Evolutionary conservation across 2,329 filamentous ascomycete genomes (phyloP).

Genomic region (Metarhizium humberi): DNA sequence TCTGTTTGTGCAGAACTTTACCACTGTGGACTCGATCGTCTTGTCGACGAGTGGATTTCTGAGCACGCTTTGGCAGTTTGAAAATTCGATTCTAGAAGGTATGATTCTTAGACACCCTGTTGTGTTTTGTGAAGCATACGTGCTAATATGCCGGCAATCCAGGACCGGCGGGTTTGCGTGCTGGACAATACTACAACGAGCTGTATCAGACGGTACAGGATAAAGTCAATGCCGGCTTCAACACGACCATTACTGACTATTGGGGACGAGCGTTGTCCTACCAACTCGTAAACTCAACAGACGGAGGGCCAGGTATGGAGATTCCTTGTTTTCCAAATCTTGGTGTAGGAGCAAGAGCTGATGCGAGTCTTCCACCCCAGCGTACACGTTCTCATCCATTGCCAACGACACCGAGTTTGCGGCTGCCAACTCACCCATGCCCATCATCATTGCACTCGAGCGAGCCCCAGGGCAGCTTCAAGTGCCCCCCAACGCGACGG

Average conservation of each 20-base stretch:
- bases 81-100: slow-evolving; percentile 26
- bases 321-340: not conserved
- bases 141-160: not conserved
- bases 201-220: slow-evolving; percentile 46
- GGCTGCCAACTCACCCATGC: slow-evolving; percentile 57
- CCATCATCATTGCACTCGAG: slow-evolving; percentile 62
- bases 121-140: not conserved
- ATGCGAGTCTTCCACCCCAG: slow-evolving; percentile 14
- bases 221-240: slow-evolving; percentile 50
- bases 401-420: slow-evolving; percentile 47
- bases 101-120: not conserved
- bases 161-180: slow-evolving; percentile 17
- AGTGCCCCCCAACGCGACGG: slow-evolving; percentile 53
- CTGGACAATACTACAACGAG: slow-evolving; percentile 47
- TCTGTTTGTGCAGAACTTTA: slow-evolving; percentile 68
- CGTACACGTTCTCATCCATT: slow-evolving; percentile 69
- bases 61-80: slow-evolving; percentile 26
- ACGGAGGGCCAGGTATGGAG: slow-evolving; percentile 49
- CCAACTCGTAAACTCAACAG: slow-evolving; percentile 63
- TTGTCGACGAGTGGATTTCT: slow-evolving; percentile 16
- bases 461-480: slow-evolving; percentile 52
- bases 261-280: slow-evolving; percentile 71
- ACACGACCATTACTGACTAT: slow-evolving; percentile 65
- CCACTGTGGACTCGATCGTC: slow-evolving; percentile 41
- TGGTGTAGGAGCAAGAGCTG: not conserved